Base-by-base conservation (phyloP, 75 land plant species). In the Cunninghamia lanceolata region DNA sequence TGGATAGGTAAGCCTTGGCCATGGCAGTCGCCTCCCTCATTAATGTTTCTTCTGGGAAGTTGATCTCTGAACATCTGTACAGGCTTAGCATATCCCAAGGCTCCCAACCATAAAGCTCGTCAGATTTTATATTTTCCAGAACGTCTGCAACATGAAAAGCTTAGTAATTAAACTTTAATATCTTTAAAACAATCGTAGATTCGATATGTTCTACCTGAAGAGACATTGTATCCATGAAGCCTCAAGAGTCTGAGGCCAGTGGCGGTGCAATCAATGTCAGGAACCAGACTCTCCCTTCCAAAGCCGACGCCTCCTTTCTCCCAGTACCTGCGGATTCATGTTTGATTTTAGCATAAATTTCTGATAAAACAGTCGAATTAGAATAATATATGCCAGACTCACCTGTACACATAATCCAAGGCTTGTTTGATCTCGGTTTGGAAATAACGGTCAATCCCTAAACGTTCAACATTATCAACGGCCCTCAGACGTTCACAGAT, bases 321-420 rank as follows among this genome's bases (percentile, higher is more conserved):
- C 97, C 97, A 97, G 81, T 92, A 90, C 73, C 99, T 95, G 85
- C 7, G 46, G 8, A 43, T 43, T 43, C 46, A 43, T 43, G 0
- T 43, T 6, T 43, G 46, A 6, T 43, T 43, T 43, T 43, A 43
- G 7, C 46, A 43, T 43, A 43, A 43, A 43, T 43, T 43, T 43
- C 46, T 43, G 46, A 0, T 43, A 43, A 43, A 43, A 56, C 63
- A 16, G 21, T 16, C 4, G 21, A 2, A 17, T 0, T 15, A 56
- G 63, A 56, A 56, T 15, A 56, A 4, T 9, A 19, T 43, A 56
- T 14, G 0, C 13, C 11, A 54, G 40, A 77, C 80, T 35, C 34
- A 97, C 99, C 89, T 94, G 88, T 90, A 86, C 14, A 94, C 95
- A 83, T 96, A 96, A 36, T 92, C 90, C 3, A 96, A 73, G 75